phyloP scores from a whole-genome alignment of 129 eudicot genomes.

The Rutidosis leptorrhynchoides region DNA sequence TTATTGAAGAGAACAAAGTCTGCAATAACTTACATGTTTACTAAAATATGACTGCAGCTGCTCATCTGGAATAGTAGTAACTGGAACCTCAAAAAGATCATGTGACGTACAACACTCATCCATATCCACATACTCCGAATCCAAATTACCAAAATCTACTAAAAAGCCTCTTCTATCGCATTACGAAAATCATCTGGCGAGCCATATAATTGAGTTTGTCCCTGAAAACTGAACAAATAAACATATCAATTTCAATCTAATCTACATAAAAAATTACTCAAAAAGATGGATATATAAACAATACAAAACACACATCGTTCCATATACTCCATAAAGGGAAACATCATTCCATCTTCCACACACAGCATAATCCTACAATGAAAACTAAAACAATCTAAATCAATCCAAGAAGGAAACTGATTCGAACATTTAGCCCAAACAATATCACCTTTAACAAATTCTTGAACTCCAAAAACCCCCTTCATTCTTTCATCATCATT shows the following conservation, averaged over 20 bases:
- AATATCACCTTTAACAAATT: conserved; percentile 61
- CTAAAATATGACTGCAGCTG: conserved; percentile 5
- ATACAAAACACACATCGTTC: conserved; percentile 47
- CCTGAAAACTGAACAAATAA: conserved; percentile 55
- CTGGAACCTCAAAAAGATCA: conserved; percentile 17
- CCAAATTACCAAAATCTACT: conserved; percentile 51
- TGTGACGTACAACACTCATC: conserved; percentile 15
- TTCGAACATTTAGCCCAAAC: conserved; percentile 91
- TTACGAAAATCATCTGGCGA: conserved; percentile 60
- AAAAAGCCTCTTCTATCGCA: conserved; percentile 89
- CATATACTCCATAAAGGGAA: conserved; percentile 68
- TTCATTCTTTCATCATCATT: conserved; percentile 30
- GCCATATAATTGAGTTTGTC: conserved; percentile 78
- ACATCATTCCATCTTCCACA: conserved; percentile 84
- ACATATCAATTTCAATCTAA: background rate
- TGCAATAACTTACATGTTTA: conserved; percentile 24
- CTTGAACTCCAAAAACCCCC: conserved; percentile 47
- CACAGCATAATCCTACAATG: conserved; percentile 85
- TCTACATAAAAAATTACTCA: background rate
- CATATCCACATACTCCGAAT: conserved; percentile 19
- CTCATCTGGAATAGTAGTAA: conserved; percentile 16
- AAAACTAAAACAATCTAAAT: conserved; percentile 17
- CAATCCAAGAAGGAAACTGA: conserved; percentile 52
- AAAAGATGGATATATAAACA: background rate
- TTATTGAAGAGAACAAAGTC: background rate